Evolutionary conservation across 306 rosid species (phyloP), one percentile per base, ranked within the genome.

Genomic region (Medicago arabica): DNA sequence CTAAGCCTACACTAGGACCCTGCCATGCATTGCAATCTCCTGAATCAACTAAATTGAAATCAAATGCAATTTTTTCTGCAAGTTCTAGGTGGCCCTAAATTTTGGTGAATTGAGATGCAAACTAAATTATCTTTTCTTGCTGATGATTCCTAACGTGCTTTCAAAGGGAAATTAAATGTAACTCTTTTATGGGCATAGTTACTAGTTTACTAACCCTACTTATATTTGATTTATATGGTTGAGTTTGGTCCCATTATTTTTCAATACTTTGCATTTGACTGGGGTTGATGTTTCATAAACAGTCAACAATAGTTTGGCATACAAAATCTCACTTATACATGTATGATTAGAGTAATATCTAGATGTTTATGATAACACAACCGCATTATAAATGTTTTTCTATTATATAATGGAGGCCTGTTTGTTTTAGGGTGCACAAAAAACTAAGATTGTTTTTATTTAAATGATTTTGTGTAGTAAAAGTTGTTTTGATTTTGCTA

Each of bases 1-100:
- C 47, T 19, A 50, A 61, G 73, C 31, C 7, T 65, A 5, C 47
- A 51, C 53, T 16, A 80, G 67, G 71, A 47, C 68, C 23, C 38
- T 14, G 7, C 68, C 40, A 39, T 80, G 51, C 9, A 66, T 54
- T 80, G 67, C 72, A 69, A 28, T 69, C 54, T 53, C 77, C 17
- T 64, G 65, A 64, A 55, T 76, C 18, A 71, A 75, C 23, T 40
- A 81, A 74, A 36, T 70, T 70, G 80, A 67, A 23, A 40, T 61
- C 46, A 65, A 70, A 63, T 46, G 74, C 16, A 69, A 51, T 25
- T 6, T 51, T 18, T 34, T 39, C 74, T 55, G 25, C 69, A 62
- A 16, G 17, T 47, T 18, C 58, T 14, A 17, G 17, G 38, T 17
- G 18, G 64, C 55, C 64, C 44, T 8, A 17, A 47, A 54, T 36